A percentile compares a stretch with the other conserved stretches of the same genome.
Evolutionary conservation across 2,329 filamentous ascomycete species (phyloP).

Genomic region (Aureobasidium vineae): DNA sequence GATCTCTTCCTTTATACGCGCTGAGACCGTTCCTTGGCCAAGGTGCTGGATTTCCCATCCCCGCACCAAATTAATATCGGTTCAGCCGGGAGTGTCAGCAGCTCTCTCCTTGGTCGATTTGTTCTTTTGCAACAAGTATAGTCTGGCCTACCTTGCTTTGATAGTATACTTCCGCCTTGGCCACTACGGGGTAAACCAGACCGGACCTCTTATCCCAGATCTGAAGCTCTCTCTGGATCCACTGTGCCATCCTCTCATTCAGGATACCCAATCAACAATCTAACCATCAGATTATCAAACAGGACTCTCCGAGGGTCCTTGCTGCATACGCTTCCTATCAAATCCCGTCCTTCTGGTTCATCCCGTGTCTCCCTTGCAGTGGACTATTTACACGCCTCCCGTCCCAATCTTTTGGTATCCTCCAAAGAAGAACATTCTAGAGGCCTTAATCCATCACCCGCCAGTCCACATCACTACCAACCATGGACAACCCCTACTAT

Average conservation of each 20-base stretch:
- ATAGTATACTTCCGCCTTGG: constrained; percentile 9
- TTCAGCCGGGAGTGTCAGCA: constrained; percentile 21
- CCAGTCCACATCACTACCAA: background rate
- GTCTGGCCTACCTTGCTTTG: constrained; percentile 8
- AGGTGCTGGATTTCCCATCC: constrained; percentile 22
- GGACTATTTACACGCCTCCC: background rate
- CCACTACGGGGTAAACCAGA: background rate
- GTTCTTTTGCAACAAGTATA: constrained; percentile 20
- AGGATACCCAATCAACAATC: constrained; percentile 7
- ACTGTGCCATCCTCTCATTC: constrained; percentile 23
- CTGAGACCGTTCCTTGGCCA: constrained; percentile 25
- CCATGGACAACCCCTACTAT: constrained; percentile 30
- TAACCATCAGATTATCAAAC: constrained; percentile 1
- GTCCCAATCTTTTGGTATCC: background rate
- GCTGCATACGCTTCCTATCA: background rate
- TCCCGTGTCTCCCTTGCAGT: constrained; percentile 8
- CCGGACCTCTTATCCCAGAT: constrained; percentile 5
- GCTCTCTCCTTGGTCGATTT: constrained; percentile 9
- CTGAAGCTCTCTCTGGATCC: constrained; percentile 21
- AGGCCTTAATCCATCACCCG: background rate
- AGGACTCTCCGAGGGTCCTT: background rate
- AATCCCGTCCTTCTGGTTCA: background rate
- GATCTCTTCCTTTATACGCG: constrained; percentile 2
- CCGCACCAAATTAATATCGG: constrained; percentile 27
- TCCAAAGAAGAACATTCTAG: background rate